These are phyloP conservation scores for Entomortierella chlamydospora DNA, from an alignment of 192 early-diverging fungal species.

Conservation along the genomic window DNA sequence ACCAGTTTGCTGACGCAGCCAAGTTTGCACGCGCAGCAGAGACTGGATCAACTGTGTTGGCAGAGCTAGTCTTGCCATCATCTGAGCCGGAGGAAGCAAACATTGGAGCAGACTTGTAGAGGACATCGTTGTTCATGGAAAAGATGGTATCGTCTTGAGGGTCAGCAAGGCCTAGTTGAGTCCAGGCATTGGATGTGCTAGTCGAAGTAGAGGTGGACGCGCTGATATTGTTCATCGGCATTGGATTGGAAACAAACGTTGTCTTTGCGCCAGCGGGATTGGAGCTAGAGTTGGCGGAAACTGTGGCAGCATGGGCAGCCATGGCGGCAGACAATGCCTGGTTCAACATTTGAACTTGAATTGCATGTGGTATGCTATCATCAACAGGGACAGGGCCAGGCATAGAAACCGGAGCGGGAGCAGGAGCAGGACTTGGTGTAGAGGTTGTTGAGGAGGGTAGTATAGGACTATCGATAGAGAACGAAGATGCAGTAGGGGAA, in stretches of 20 bases:
- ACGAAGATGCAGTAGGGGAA: constrained; percentile 7
- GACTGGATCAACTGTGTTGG: constrained; percentile 6
- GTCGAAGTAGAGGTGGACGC: constrained; percentile 17
- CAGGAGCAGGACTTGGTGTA: constrained; percentile 11
- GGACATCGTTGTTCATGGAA: constrained; percentile 41
- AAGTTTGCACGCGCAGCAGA: constrained; percentile 10
- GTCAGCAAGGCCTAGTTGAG: constrained; percentile 30
- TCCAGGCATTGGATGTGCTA: constrained; percentile 34
- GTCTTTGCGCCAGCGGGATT: neutral
- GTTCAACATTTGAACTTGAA: constrained; percentile 46
- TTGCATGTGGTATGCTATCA: constrained; percentile 41
- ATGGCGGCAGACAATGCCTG: constrained; percentile 45
- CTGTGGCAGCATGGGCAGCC: constrained; percentile 28
- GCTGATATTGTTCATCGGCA: constrained; percentile 9
- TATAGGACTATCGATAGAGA: constrained; percentile 9
- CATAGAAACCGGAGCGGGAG: constrained; percentile 10
- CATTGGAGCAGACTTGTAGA: constrained; percentile 31
- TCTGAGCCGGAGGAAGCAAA: constrained; percentile 15
- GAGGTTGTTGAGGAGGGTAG: neutral
- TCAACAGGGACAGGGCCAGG: constrained; percentile 42
- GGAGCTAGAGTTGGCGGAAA: neutral
- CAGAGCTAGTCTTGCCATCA: constrained; percentile 11
- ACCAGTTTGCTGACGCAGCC: constrained; percentile 23
- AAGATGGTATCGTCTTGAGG: constrained; percentile 50
- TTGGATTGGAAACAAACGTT: neutral